phyloP scores from a whole-genome alignment of 305 asterid genomes.

The Fraxinus greggii region DNA sequence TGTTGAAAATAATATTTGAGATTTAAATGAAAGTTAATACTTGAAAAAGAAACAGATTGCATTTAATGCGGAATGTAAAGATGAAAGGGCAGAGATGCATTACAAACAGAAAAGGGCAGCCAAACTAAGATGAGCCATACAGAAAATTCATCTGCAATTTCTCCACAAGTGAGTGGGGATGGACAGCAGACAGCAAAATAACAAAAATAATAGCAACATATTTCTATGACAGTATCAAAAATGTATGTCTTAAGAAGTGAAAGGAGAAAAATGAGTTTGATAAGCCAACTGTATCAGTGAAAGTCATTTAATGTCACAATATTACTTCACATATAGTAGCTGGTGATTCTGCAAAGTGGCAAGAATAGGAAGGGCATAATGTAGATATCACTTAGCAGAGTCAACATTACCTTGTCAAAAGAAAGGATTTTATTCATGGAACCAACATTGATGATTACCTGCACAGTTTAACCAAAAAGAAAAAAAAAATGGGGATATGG shows the following conservation, averaged over 20 bases:
- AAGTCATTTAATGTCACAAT: constrained; percentile 8
- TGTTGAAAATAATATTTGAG: constrained; percentile 1
- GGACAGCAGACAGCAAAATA: not conserved
- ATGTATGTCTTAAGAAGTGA: constrained; percentile 14
- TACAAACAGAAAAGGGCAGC: constrained; percentile 6
- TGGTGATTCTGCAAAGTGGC: constrained; percentile 8
- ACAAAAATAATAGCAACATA: not conserved
- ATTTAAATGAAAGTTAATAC: not conserved
- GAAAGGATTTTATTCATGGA: constrained; percentile 77
- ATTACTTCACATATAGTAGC: not conserved
- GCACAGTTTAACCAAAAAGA: constrained; percentile 28
- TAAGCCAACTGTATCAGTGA: not conserved
- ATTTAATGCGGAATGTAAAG: constrained; percentile 12
- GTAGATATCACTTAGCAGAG: constrained; percentile 2
- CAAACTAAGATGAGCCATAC: not conserved
- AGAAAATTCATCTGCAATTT: not conserved
- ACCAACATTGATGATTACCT: constrained; percentile 81
- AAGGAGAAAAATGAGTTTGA: constrained; percentile 8
- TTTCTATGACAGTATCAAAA: not conserved
- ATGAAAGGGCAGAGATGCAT: constrained; percentile 14
- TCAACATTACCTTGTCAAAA: constrained; percentile 73
- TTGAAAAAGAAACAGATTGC: constrained; percentile 3
- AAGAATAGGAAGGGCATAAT: constrained; percentile 16
- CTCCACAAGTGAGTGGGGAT: not conserved
- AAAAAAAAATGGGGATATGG: not conserved